Percentiles rank a stretch among this genome's conserved stretches.
Conservation (phyloP, 1,284 basidiomycete genomes). For the Malassezia japonica region DNA sequence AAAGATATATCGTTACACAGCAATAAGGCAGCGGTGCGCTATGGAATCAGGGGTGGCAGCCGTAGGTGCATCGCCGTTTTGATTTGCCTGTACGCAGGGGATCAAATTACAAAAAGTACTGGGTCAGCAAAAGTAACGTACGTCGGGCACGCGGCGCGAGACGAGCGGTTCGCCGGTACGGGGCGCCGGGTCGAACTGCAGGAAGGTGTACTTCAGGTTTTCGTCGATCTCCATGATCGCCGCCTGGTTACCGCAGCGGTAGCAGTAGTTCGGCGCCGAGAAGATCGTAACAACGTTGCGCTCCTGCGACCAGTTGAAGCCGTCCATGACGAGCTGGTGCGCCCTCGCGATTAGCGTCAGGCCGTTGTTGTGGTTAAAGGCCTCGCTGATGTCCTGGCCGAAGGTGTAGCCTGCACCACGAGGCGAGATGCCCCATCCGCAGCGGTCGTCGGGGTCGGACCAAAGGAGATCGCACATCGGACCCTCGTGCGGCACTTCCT, state of each 20-base stretch:
- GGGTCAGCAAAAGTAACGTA: neutral
- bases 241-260: slow-evolving; percentile 97
- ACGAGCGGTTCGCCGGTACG: slow-evolving; percentile 95
- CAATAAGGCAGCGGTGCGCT: too few relatives aligned
- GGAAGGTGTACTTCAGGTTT: slow-evolving; percentile 85
- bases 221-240: slow-evolving; percentile 99
- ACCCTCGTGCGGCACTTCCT: slow-evolving; percentile 97
- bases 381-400: slow-evolving; percentile 95
- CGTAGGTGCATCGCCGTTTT: too few relatives aligned
- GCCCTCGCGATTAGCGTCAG: slow-evolving; percentile 68
- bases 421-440: slow-evolving; percentile 98
- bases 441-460: slow-evolving; percentile 98
- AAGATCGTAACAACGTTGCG: slow-evolving; percentile 99
- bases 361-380: slow-evolving; percentile 98
- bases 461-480: slow-evolving; percentile 98
- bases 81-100: neutral
- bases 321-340: slow-evolving; percentile 80
- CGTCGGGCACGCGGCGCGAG: slow-evolving; percentile 90
- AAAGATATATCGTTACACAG: slow-evolving; percentile 2
- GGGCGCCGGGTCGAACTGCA: slow-evolving; percentile 99
- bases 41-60: too few relatives aligned
- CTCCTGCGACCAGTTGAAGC: slow-evolving; percentile 95
- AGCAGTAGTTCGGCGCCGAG: slow-evolving; percentile 81
- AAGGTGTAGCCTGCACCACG: slow-evolving; percentile 98
- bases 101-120: slow-evolving; percentile 14